Evolutionary conservation across 305 asterid genomes (phyloP).

Genomic region (Solanum hybrid): DNA sequence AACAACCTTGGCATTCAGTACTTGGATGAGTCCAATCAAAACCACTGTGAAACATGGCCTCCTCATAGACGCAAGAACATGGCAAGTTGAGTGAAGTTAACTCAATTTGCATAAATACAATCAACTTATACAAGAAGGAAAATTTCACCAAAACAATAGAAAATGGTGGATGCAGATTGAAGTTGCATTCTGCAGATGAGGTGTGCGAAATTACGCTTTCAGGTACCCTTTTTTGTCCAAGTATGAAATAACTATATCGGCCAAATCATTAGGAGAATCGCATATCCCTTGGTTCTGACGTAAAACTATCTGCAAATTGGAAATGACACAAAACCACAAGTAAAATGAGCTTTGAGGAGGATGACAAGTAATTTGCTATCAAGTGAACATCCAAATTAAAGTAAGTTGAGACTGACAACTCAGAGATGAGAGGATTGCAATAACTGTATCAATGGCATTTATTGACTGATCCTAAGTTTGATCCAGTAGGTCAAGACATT

Average conservation of each 20-base stretch:
- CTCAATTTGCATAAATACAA: not conserved
- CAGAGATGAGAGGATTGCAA: not conserved
- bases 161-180: not conserved
- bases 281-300: slow-evolving; percentile 41
- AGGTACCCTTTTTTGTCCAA: slow-evolving; percentile 67
- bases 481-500: not conserved
- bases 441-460: not conserved
- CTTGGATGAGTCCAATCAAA: not conserved
- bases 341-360: not conserved
- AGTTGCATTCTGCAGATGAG: not conserved
- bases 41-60: not conserved
- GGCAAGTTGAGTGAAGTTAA: not conserved
- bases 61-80: not conserved
- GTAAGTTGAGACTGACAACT: not conserved
- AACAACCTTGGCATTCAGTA: not conserved
- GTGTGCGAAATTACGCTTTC: slow-evolving; percentile 25
- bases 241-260: slow-evolving; percentile 52
- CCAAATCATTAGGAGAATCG: slow-evolving; percentile 55
- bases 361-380: not conserved
- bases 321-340: not conserved
- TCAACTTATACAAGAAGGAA: not conserved
- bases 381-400: not conserved
- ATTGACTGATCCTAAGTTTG: not conserved
- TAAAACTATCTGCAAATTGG: slow-evolving; percentile 51
- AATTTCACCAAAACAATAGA: not conserved